phyloP scores from a whole-genome alignment of 2,329 filamentous ascomycete species.

The Pseudocercospora vitis region DNA sequence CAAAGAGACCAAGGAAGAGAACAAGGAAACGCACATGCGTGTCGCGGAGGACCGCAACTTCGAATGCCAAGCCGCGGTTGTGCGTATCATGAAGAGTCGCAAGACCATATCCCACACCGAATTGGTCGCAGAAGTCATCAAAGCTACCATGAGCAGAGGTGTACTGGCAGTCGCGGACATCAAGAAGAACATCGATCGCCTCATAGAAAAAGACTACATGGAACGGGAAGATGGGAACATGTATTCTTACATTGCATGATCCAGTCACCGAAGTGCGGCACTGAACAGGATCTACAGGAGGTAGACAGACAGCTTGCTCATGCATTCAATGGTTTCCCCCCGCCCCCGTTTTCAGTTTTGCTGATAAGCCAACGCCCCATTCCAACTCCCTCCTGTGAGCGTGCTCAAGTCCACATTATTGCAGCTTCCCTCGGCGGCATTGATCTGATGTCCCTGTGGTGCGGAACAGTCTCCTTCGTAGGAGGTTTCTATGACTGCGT shows the following conservation, averaged over 20 bases:
- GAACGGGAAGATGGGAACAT: slow-evolving; percentile 70
- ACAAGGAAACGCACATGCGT: slow-evolving; percentile 87
- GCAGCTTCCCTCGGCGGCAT: background rate
- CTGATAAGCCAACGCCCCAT: background rate
- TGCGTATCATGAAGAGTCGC: slow-evolving; percentile 92
- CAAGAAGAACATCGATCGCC: slow-evolving; percentile 95
- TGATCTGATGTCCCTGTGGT: background rate
- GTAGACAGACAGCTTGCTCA: too few relatives aligned
- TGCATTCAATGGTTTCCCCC: too few relatives aligned
- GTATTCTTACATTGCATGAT: slow-evolving; percentile 50
- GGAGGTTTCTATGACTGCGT: background rate
- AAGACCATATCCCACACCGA: slow-evolving; percentile 86
- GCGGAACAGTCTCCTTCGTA: background rate
- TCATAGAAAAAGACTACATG: slow-evolving; percentile 93
- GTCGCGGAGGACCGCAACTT: slow-evolving; percentile 88
- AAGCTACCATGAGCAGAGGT: slow-evolving; percentile 80
- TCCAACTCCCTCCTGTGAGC: background rate
- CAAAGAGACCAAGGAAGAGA: slow-evolving; percentile 93
- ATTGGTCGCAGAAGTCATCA: slow-evolving; percentile 87
- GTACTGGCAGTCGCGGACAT: slow-evolving; percentile 84
- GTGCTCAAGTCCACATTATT: background rate
- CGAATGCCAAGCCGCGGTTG: slow-evolving; percentile 95
- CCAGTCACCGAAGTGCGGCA: too few relatives aligned
- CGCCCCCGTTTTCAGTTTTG: background rate
- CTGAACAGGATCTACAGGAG: too few relatives aligned